phyloP scores from a whole-genome alignment of 83 land plant species.

The Thuja plicata region DNA sequence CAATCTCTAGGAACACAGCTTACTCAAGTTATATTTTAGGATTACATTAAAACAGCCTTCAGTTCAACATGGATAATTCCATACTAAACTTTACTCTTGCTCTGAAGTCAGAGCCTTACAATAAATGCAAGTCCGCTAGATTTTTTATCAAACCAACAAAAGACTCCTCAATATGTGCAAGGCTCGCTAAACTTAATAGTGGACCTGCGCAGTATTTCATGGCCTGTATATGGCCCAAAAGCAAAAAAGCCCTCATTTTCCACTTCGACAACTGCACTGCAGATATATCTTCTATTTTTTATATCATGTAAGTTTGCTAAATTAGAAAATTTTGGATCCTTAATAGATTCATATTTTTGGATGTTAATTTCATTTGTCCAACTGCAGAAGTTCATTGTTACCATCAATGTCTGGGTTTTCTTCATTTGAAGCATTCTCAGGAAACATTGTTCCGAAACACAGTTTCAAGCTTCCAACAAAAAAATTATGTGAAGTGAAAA shows the following conservation, averaged over 20 bases:
- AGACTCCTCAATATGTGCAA: not conserved
- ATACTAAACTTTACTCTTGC: not conserved
- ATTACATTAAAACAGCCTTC: not conserved
- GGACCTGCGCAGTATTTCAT: too few species aligned
- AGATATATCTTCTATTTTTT: not conserved
- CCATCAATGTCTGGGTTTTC: not conserved
- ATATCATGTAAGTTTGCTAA: not conserved
- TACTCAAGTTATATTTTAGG: not conserved
- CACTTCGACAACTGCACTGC: not conserved
- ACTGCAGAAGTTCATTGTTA: not conserved
- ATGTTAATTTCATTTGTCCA: not conserved
- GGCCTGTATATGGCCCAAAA: not conserved
- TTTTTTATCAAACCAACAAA: not conserved
- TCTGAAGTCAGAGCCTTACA: not conserved
- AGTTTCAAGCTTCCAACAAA: not conserved
- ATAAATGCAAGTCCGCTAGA: not conserved
- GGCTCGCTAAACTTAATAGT: not conserved
- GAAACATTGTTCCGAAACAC: not conserved
- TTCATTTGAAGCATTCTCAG: not conserved
- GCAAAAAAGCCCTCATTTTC: not conserved
- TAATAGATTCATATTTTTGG: not conserved
- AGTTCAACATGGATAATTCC: not conserved
- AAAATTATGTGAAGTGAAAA: not conserved
- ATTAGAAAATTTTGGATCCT: not conserved
- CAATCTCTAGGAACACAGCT: not conserved